A percentile compares a stretch with the other conserved stretches of the same genome.
These are phyloP conservation scores for Kodamaea sagamina DNA, from an alignment of 805 yeast genomes.

Conservation along the genomic window DNA sequence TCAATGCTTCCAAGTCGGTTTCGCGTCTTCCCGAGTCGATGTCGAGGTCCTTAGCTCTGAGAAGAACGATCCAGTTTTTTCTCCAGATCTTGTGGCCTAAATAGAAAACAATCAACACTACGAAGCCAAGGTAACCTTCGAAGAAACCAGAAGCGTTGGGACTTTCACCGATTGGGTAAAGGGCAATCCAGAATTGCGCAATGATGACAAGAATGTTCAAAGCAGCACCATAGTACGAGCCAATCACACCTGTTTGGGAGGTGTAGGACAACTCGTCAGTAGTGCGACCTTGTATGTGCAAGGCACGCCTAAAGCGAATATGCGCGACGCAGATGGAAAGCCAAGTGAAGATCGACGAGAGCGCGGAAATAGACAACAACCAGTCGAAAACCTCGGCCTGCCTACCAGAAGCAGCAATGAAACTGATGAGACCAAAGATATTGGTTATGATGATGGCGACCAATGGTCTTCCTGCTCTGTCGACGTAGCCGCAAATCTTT, in stretches of 20 bases:
- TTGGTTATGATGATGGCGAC: slow-evolving; percentile 54
- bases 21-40: slow-evolving; percentile 32
- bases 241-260: slow-evolving; percentile 28
- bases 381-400: slow-evolving; percentile 26
- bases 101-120: slow-evolving; percentile 26
- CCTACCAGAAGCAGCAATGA: slow-evolving; percentile 49
- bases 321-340: slow-evolving; percentile 28
- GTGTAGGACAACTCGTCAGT: slow-evolving; percentile 26
- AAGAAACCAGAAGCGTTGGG: slow-evolving; percentile 28
- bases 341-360: slow-evolving; percentile 33
- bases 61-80: slow-evolving; percentile 27
- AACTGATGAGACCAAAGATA: slow-evolving; percentile 60
- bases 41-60: slow-evolving; percentile 25
- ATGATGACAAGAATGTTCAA: slow-evolving; percentile 25
- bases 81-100: slow-evolving; percentile 31
- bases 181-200: slow-evolving; percentile 31
- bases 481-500: slow-evolving; percentile 57
- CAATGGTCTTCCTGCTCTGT: slow-evolving; percentile 67
- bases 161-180: slow-evolving; percentile 27
- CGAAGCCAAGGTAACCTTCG: slow-evolving; percentile 28
- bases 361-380: slow-evolving; percentile 29
- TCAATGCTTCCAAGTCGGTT: slow-evolving; percentile 28
- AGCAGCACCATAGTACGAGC: slow-evolving; percentile 26
- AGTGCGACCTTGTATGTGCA: slow-evolving; percentile 23
- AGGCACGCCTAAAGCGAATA: slow-evolving; percentile 29